Evolutionary conservation across 768 basidiomycete genomes (phyloP), one percentile per base, ranked within the genome.

Genomic region (Boletus edulis): DNA sequence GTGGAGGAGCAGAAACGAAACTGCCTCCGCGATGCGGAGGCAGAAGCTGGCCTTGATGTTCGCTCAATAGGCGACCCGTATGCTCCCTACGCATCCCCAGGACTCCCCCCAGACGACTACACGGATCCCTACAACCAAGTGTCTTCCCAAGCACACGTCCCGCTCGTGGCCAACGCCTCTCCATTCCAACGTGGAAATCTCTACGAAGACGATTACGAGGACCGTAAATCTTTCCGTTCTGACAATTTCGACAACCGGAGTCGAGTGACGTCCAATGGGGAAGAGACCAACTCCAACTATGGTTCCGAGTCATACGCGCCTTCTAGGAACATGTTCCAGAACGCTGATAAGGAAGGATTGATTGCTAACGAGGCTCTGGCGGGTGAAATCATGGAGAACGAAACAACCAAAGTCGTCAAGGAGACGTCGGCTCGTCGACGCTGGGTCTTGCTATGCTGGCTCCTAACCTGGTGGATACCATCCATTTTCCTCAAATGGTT

Each of bases 291-390:
- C 44, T 93, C 91, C 0, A 89, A 91, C 64, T 86, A 89, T 60
- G 94, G 94, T 4, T 91, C 91, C 4, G 94, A 97, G 67, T 90
- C 89, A 0, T 98, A 97, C 63, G 95, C 94, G 0, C 95, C 95
- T 0, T 94, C 91, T 0, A 75, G 92, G 32, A 97, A 97, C 63
- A 98, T 97, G 95, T 97, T 98, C 81, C 87, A 90, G 60, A 85
- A 84, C 56, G 79, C 84, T 2, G 88, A 93, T 58, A 88, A 85
- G 67, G 82, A 85, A 58, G 86, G 80, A 7, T 62, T 88, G 40
- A 72, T 81, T 37, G 89, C 91, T 59, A 94, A 94, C 75, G 93
- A 96, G 62, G 81, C 85, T 5, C 73, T 96, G 2, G 84, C 93
- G 1, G 90, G 89, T 1, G 91, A 94, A 66, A 84, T 92, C 13